Conservation (phyloP, 202 grass and related monocot genomes). For the Dendrocalamus latiflorus region DNA sequence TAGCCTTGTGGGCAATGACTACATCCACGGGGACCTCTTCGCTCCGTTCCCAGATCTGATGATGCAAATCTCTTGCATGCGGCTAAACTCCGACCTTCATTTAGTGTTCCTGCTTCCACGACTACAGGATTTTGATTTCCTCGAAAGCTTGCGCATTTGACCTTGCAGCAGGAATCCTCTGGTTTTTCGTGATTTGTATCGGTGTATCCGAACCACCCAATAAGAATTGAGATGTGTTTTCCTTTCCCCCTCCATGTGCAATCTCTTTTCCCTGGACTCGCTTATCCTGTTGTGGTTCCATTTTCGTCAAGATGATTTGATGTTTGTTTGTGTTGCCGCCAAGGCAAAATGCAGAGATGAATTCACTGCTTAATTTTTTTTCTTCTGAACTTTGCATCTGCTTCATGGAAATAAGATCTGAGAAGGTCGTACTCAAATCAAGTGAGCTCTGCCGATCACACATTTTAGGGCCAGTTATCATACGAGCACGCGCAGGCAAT, state of each 20-base stretch:
- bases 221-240: slow-evolving; percentile 15
- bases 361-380: not conserved
- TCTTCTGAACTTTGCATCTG: not conserved
- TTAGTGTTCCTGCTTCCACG: not conserved
- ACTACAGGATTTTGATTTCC: not conserved
- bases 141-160: not conserved
- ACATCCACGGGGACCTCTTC: slow-evolving; percentile 68
- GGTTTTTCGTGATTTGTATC: slow-evolving; percentile 16
- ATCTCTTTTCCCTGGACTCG: not conserved
- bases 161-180: not conserved
- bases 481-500: not conserved
- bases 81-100: not conserved
- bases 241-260: not conserved
- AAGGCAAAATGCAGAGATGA: not conserved
- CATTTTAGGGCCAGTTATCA: not conserved
- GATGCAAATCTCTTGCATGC: not conserved
- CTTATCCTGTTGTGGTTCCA: not conserved
- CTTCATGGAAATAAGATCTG: not conserved
- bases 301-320: not conserved
- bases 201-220: slow-evolving; percentile 14
- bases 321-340: not conserved
- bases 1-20: slow-evolving; percentile 82
- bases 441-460: not conserved
- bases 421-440: not conserved
- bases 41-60: slow-evolving; percentile 57